Base-by-base conservation (phyloP, 1,139 yeast species). In the Spathaspora sp. region DNA sequence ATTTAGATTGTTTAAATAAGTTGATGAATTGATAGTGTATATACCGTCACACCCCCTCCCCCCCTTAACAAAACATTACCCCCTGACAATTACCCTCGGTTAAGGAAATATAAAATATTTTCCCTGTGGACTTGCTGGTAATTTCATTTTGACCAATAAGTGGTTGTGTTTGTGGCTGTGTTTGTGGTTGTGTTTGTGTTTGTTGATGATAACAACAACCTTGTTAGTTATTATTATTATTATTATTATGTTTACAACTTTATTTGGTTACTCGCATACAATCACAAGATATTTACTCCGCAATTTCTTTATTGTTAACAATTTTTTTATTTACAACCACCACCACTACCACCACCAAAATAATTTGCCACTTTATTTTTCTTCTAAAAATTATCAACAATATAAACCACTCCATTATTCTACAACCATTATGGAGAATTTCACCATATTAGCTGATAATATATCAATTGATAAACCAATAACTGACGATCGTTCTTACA, bases 401-500 rank as follows among this genome's bases (percentile, higher is more conserved):
- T 9, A 10, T 26, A 11, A 29, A 29, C 9, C 9, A 16, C 34
- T 29, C 38, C 41, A 17, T 25, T 7, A 11, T 17, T 25, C 40
- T n/a, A n/a, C n/a, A n/a, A n/a, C n/a, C 8, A 34, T 33, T 5
- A 45, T 47, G 50, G 23, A 42, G 10, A 31, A 31, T 4, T 31
- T 6, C 15, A 31, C 36, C 6, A 8, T 56, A 9, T 47, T 62
- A 39, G 61, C 64, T 2, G 65, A 62, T 38, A 47, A 53, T 38
- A 31, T 50, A 2, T 36, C 58, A 23, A 66, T 80, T 7, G 74
- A 75, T 25, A 84, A 82, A 56, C 90, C 93, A 0, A 76, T 81
- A 46, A 66, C 81, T 41, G 98, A 91, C 62, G 89, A 89, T 57
- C 74, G 97, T 47, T 64, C 74, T 29, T 93, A 93, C 63, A 76